These are phyloP conservation scores for Juncus inflexus DNA, from an alignment of 176 grass and related monocot genomes.

Conservation along the genomic window DNA sequence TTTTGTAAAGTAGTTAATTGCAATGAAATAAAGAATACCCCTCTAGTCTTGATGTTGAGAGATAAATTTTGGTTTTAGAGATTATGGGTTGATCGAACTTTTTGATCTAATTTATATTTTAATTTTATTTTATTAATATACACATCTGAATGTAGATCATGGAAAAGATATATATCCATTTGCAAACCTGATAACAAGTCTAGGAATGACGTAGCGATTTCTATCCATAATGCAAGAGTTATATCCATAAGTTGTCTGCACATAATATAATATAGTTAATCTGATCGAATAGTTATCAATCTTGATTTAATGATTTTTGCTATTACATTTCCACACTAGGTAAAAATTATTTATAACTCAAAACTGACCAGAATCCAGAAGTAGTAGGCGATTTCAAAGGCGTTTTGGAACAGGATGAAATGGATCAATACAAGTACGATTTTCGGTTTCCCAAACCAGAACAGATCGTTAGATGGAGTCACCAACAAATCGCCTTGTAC, in stretches of 20 bases:
- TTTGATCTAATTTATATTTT: not conserved
- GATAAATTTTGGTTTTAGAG: no score
- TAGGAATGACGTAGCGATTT: constrained; percentile 28
- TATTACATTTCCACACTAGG: not conserved
- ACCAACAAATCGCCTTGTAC: constrained; percentile 58
- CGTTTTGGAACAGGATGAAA: constrained; percentile 70
- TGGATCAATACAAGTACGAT: constrained; percentile 80
- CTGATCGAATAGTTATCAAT: not conserved
- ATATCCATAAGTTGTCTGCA: constrained; percentile 43
- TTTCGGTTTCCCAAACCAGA: constrained; percentile 66
- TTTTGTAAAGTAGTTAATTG: not conserved
- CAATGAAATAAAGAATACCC: no score
- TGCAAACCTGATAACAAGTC: constrained; percentile 46
- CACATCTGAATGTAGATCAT: not conserved
- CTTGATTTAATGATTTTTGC: not conserved
- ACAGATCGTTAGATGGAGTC: constrained; percentile 57
- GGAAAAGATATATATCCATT: not conserved
- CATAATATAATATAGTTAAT: not conserved
- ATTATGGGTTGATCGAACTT: not conserved
- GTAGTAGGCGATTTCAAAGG: constrained; percentile 77
- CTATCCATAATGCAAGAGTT: constrained; percentile 63
- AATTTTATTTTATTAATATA: not conserved
- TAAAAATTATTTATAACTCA: not conserved
- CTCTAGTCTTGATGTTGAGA: no score
- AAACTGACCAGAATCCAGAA: constrained; percentile 70